A percentile compares a stretch with the other conserved stretches of the same genome.
These are phyloP conservation scores for Gossypium mustelinum DNA, from an alignment of 345 rosid species.

Conservation along the genomic window DNA sequence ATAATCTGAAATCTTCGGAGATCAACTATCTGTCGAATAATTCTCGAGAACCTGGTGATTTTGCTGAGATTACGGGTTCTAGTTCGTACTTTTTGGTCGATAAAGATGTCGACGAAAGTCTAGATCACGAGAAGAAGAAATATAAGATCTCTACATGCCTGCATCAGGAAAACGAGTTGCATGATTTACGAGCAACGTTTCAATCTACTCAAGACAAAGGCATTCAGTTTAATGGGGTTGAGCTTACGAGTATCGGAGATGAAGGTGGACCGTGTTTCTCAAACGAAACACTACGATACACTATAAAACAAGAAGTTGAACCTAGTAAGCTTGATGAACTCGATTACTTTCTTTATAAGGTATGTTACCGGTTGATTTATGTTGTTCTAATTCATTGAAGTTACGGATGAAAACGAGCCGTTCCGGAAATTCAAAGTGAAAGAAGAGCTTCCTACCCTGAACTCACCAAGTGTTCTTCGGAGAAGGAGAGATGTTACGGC, in stretches of 20 bases:
- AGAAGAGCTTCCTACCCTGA: not conserved
- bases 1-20: slow-evolving; percentile 33
- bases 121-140: not conserved
- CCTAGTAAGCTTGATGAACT: slow-evolving; percentile 19
- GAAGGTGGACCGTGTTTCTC: slow-evolving; percentile 15
- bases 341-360: slow-evolving; percentile 8
- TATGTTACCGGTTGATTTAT: not conserved
- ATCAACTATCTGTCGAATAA: slow-evolving; percentile 26
- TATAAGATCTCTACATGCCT: slow-evolving; percentile 4
- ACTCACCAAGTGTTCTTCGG: slow-evolving; percentile 14
- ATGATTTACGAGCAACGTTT: slow-evolving; percentile 7
- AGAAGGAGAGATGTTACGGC: slow-evolving; percentile 31
- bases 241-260: slow-evolving; percentile 3
- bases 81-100: not conserved
- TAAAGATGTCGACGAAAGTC: slow-evolving; percentile 4
- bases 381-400: slow-evolving; percentile 12
- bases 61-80: not conserved
- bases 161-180: not conserved
- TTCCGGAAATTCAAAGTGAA: slow-evolving; percentile 6
- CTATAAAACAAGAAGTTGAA: slow-evolving; percentile 20
- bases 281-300: slow-evolving; percentile 4
- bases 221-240: slow-evolving; percentile 16
- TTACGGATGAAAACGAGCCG: slow-evolving; percentile 1
- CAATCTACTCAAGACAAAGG: slow-evolving; percentile 20
- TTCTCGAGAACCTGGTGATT: slow-evolving; percentile 5